Evolutionary conservation across 139 green algal species (phyloP).

Genomic region (Pseudopediastrum boryanum): DNA sequence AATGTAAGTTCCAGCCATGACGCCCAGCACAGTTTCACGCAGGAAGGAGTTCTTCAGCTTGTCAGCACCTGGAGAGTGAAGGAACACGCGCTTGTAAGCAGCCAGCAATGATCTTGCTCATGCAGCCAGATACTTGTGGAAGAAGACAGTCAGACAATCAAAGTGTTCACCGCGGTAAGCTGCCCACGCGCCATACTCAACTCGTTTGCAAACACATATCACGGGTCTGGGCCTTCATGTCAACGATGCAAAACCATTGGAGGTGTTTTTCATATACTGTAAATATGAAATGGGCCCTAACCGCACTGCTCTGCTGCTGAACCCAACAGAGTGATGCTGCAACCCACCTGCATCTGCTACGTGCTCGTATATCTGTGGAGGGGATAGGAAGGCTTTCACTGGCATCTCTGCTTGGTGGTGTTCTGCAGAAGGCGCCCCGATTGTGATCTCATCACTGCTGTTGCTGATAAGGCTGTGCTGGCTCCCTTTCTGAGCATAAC

Average conservation of each 20-base stretch:
- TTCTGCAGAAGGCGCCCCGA: too few relatives aligned
- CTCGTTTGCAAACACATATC: too few relatives aligned
- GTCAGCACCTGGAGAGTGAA: not conserved
- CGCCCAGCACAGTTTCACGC: conserved; percentile 7
- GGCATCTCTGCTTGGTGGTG: too few relatives aligned
- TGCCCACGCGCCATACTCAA: not conserved
- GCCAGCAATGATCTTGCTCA: not conserved
- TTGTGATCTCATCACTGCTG: too few relatives aligned
- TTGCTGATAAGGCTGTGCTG: too few relatives aligned
- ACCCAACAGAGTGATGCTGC: not conserved
- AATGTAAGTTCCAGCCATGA: conserved; percentile 34
- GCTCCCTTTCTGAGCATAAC: too few relatives aligned
- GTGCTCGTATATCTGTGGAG: conserved; percentile 30
- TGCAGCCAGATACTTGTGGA: not conserved
- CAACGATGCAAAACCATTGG: not conserved
- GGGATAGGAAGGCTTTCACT: too few relatives aligned
- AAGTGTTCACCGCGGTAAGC: not conserved
- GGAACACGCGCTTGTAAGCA: not conserved
- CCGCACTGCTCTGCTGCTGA: too few relatives aligned
- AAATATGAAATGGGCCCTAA: too few relatives aligned
- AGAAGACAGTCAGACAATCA: not conserved
- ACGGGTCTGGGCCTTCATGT: too few relatives aligned
- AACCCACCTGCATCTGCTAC: conserved; percentile 21
- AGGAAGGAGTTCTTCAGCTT: conserved; percentile 8
- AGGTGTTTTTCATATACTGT: too few relatives aligned